Percentiles rank a stretch among this genome's conserved stretches.
Evolutionary conservation across 441 rosid genomes (phyloP).

Genomic region (Euphorbia corollata): DNA sequence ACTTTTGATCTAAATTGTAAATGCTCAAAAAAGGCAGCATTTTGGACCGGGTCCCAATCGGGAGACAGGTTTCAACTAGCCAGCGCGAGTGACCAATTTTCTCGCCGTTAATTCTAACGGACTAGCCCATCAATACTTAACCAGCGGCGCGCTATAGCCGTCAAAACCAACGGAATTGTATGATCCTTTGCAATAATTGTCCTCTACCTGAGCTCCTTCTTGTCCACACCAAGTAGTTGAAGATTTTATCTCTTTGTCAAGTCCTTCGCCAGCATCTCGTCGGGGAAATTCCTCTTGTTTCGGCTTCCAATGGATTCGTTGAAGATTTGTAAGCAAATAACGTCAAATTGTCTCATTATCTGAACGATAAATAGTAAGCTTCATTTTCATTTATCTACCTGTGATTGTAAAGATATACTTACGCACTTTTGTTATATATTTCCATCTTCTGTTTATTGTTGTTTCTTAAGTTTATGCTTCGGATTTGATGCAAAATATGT

Average conservation of each 20-base stretch:
- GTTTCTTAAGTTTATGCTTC: no score
- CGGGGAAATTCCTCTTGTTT: background rate
- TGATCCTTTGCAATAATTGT: constrained; percentile 17
- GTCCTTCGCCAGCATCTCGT: constrained; percentile 19
- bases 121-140: background rate
- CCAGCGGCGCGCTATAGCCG: constrained; percentile 9
- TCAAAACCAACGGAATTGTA: constrained; percentile 18
- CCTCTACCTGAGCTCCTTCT: constrained; percentile 9
- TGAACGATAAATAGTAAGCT: background rate
- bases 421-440: no score
- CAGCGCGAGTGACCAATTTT: constrained; percentile 21
- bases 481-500: no score
- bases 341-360: constrained; percentile 1
- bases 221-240: background rate
- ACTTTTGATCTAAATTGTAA: background rate
- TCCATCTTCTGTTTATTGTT: no score
- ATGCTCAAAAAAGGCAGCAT: background rate
- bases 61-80: constrained; percentile 25
- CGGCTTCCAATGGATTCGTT: background rate
- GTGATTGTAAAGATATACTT: no score
- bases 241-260: background rate
- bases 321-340: constrained; percentile 8
- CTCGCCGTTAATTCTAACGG: constrained; percentile 25
- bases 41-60: constrained; percentile 21
- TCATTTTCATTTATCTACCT: background rate